Percentiles rank a stretch among this genome's conserved stretches.
Evolutionary conservation across 441 rosid species (phyloP).

Genomic region (Brassica balearica): DNA sequence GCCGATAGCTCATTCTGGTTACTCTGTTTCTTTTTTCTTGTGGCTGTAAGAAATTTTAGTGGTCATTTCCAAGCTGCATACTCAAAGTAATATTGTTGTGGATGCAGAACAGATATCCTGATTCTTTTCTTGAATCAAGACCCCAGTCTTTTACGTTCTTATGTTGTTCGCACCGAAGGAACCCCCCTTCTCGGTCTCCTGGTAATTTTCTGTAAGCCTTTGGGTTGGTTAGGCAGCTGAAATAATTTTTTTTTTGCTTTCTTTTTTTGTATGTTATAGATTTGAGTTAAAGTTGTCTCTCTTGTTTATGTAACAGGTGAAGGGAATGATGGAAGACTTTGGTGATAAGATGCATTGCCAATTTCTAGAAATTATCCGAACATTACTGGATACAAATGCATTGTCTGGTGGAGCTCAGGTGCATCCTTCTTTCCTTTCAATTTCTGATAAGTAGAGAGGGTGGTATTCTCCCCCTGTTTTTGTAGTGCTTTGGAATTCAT

Average conservation of each 20-base stretch:
- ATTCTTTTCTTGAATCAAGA: conserved; percentile 96
- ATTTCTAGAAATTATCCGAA: conserved; percentile 96
- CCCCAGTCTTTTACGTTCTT: conserved; percentile 93
- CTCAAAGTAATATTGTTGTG: conserved; percentile 58
- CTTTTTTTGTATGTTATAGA: conserved; percentile 13
- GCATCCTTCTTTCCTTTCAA: conserved; percentile 38
- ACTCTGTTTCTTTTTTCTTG: conserved; percentile 26
- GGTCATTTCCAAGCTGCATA: conserved; percentile 29
- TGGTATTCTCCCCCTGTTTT: conserved; percentile 15
- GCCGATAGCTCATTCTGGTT: conserved; percentile 36
- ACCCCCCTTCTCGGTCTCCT: conserved; percentile 78
- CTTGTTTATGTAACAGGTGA: conserved; percentile 63
- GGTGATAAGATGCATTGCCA: conserved; percentile 98
- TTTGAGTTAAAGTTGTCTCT: conserved; percentile 8
- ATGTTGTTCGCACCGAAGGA: conserved; percentile 88
- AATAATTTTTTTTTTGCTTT: conserved; percentile 16
- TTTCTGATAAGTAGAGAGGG: conserved; percentile 13
- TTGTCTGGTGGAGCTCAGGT: conserved; percentile 90
- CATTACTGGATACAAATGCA: conserved; percentile 89
- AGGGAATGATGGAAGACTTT: conserved; percentile 96
- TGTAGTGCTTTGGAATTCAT: background rate
- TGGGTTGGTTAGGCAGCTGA: conserved; percentile 25
- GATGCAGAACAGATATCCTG: conserved; percentile 99
- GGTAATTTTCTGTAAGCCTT: conserved; percentile 58
- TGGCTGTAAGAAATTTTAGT: conserved; percentile 16